Evolutionary conservation across 2,329 filamentous ascomycete species (phyloP).

Genomic region (Exophiala dermatitidis): DNA sequence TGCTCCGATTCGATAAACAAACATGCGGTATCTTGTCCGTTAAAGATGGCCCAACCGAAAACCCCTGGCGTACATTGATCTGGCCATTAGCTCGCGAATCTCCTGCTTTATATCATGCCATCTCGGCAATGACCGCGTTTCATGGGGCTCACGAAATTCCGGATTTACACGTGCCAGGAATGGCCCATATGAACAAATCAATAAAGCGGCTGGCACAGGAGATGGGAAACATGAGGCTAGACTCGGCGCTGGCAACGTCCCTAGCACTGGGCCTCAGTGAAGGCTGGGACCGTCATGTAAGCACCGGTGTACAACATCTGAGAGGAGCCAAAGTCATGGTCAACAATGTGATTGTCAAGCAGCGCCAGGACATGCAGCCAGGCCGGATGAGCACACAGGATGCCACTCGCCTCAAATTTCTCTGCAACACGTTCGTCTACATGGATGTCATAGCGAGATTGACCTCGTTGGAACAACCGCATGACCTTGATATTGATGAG

Average conservation of each 20-base stretch:
- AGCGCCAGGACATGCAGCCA: slow-evolving; percentile 31
- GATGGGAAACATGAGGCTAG: slow-evolving; percentile 52
- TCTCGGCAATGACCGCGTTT: slow-evolving; percentile 62
- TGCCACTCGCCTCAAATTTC: slow-evolving; percentile 51
- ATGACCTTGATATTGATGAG: slow-evolving; percentile 48
- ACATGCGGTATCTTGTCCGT: slow-evolving; percentile 65
- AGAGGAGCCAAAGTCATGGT: slow-evolving; percentile 60
- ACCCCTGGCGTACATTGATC: slow-evolving; percentile 64
- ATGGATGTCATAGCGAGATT: slow-evolving; percentile 66
- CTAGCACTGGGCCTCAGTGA: slow-evolving; percentile 62
- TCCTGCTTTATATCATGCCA: slow-evolving; percentile 60
- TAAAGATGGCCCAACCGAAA: slow-evolving; percentile 62
- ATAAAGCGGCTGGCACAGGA: slow-evolving; percentile 53
- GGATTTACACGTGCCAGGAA: slow-evolving; percentile 53
- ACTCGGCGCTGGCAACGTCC: slow-evolving; percentile 60
- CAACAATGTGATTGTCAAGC: slow-evolving; percentile 49
- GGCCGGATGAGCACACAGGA: slow-evolving; percentile 29
- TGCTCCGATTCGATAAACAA: slow-evolving; percentile 55
- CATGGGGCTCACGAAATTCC: slow-evolving; percentile 47
- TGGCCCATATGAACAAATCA: slow-evolving; percentile 62
- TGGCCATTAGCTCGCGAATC: slow-evolving; percentile 60
- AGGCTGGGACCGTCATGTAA: slow-evolving; percentile 63
- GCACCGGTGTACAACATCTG: slow-evolving; percentile 62
- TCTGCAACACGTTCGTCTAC: slow-evolving; percentile 66
- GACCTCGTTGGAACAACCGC: slow-evolving; percentile 55